Evolutionary conservation across 768 basidiomycete species (phyloP).

Genomic region (Rhizopogon vulgaris): DNA sequence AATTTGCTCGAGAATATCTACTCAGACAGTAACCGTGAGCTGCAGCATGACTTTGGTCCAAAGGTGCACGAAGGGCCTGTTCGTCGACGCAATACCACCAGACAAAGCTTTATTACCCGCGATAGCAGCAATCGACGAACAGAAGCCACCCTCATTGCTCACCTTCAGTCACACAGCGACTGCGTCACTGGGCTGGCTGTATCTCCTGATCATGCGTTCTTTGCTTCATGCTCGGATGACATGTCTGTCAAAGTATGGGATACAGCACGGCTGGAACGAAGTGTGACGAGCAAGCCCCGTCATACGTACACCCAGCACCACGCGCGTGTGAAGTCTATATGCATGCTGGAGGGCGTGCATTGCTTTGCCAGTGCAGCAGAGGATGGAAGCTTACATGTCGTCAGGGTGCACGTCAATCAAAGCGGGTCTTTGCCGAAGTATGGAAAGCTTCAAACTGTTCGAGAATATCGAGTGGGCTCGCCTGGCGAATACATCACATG

Average conservation of each 20-base stretch:
- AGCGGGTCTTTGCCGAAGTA: conserved; percentile 77
- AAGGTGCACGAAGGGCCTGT: conserved; percentile 76
- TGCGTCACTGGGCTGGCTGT: conserved; percentile 76
- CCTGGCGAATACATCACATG: conserved; percentile 78
- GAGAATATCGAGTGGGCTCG: conserved; percentile 72
- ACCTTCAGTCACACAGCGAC: conserved; percentile 79
- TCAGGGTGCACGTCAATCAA: conserved; percentile 70
- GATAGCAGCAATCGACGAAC: conserved; percentile 55
- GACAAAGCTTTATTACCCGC: conserved; percentile 62
- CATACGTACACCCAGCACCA: conserved; percentile 71
- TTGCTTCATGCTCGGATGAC: conserved; percentile 90
- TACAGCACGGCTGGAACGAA: conserved; percentile 87
- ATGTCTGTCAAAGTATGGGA: conserved; percentile 93
- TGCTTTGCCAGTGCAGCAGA: conserved; percentile 87
- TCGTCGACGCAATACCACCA: conserved; percentile 65
- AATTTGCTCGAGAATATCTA: conserved; percentile 88
- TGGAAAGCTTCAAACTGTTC: conserved; percentile 67
- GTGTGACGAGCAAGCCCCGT: conserved; percentile 81
- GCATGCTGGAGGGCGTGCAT: conserved; percentile 79
- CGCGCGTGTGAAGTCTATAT: conserved; percentile 61
- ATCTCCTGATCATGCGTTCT: conserved; percentile 92
- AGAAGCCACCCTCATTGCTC: conserved; percentile 78
- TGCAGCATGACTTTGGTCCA: conserved; percentile 90
- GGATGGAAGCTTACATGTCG: conserved; percentile 79
- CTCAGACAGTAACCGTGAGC: conserved; percentile 78